Base-by-base conservation (phyloP, 2,329 filamentous ascomycete genomes). In the Verticillium tricorpus region DNA sequence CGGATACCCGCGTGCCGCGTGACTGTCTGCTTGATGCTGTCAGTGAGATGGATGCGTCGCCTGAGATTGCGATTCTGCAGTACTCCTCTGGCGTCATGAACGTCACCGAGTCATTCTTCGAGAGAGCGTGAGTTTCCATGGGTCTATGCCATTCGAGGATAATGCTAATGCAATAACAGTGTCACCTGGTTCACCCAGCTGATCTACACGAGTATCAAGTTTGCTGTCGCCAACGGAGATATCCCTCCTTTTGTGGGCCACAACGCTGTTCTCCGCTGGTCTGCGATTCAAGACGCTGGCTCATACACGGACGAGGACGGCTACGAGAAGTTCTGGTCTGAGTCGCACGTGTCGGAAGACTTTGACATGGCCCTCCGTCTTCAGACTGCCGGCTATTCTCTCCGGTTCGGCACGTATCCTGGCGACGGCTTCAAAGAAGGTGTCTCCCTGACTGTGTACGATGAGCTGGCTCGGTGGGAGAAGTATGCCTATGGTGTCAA, bases 141-240 rank as follows among this genome's bases (percentile, higher is more conserved):
- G 8, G n/a, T n/a, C 34, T 1, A 22, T 50, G n/a, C 6, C 11
- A 8, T n/a, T 28, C 28, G 32, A 25, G 2, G 11, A 37, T 2
- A 14, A 34, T 25, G 7, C 31, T 86, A 54, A 76, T 75, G 63
- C 56, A 34, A 61, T n/a, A 14, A 35, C 52, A 52, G 77, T 17
- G 89, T 91, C 69, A 90, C 89, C 1, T 93, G 89, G 77, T 92
- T 93, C 76, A 93, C 90, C 52, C 88, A 92, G 69, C 82, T 93
- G 59, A 86, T 93, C 67, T 93, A 92, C 77, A 88, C 85, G 0
- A 85, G 88, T 37, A 92, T 92, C 68, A 81, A 83, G 31, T 92
- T 88, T 69, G 85, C 86, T 22, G 88, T 92, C 32, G 84, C 86
- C 7, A 88, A 85, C 58, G 90, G 90, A 5, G 90, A 93, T 60